Conservation (phyloP, 768 basidiomycete genomes). For the Tulasnella sp. region DNA sequence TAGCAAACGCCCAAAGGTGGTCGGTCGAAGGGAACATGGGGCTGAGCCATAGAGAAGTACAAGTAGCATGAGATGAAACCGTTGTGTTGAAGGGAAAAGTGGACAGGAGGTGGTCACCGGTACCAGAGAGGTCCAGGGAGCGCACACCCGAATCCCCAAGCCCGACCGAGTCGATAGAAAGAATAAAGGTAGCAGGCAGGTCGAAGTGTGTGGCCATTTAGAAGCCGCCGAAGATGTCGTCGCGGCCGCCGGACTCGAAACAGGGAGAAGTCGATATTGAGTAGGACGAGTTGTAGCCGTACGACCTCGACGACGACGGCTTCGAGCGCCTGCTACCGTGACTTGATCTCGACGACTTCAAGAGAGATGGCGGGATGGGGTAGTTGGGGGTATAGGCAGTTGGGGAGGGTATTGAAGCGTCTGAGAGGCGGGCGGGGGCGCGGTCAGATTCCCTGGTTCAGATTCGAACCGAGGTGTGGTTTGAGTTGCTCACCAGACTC, state of each 20-base stretch:
- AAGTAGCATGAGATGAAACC: background rate
- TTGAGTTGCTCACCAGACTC: conserved; percentile 31
- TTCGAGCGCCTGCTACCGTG: background rate
- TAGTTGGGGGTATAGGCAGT: background rate
- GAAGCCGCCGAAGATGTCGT: conserved; percentile 32
- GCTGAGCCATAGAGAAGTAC: conserved; percentile 4
- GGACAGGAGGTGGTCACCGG: conserved; percentile 21
- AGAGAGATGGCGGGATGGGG: conserved; percentile 22
- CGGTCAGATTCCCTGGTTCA: background rate
- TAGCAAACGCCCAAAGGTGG: background rate
- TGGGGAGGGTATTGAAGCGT: conserved; percentile 24
- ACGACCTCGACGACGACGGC: background rate
- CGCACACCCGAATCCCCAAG: background rate
- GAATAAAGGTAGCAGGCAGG: background rate
- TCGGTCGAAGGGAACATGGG: background rate
- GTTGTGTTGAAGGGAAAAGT: background rate
- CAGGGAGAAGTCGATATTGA: background rate
- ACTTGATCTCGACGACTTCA: conserved; percentile 27
- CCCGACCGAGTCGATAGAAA: background rate
- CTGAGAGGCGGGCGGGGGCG: conserved; percentile 14
- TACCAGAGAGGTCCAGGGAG: background rate
- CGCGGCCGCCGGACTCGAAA: conserved; percentile 18
- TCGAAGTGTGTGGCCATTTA: background rate
- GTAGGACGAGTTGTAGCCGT: conserved; percentile 17
- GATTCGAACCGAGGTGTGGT: conserved; percentile 25